Evolutionary conservation across 441 rosid genomes (phyloP).

Genomic region (Breynia disticha): DNA sequence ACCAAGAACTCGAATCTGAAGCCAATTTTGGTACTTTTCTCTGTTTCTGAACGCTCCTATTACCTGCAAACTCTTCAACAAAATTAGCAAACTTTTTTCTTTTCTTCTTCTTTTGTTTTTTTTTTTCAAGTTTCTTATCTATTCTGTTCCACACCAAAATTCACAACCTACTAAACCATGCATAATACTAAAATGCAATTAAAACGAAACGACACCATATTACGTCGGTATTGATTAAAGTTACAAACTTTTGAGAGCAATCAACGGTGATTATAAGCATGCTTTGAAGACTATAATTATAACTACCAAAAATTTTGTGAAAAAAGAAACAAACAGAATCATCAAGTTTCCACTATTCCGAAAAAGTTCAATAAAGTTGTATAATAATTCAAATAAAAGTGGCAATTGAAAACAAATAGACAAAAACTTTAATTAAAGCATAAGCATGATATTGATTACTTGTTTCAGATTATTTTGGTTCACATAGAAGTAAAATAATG

Average conservation of each 20-base stretch:
- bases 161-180: background rate
- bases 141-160: background rate
- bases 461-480: conserved; percentile 5
- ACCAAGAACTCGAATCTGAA: conserved; percentile 42
- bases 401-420: too few relatives aligned
- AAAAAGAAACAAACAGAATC: conserved; percentile 35
- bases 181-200: background rate
- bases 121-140: too few relatives aligned
- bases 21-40: conserved; percentile 30
- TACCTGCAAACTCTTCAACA: conserved; percentile 42
- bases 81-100: conserved; percentile 5
- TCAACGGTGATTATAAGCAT: conserved; percentile 12
- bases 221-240: too few relatives aligned
- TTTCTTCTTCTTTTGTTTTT: too few relatives aligned
- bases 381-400: too few relatives aligned
- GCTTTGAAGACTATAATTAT: conserved; percentile 33
- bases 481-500: background rate
- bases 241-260: conserved; percentile 5
- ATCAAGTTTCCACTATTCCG: conserved; percentile 24
- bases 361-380: conserved; percentile 22
- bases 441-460: conserved; percentile 7
- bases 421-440: conserved; percentile 31
- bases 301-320: conserved; percentile 12
- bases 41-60: conserved; percentile 32
- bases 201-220: too few relatives aligned